Conservation (phyloP, 2,329 filamentous ascomycete genomes). For the Fusarium torreyae region DNA sequence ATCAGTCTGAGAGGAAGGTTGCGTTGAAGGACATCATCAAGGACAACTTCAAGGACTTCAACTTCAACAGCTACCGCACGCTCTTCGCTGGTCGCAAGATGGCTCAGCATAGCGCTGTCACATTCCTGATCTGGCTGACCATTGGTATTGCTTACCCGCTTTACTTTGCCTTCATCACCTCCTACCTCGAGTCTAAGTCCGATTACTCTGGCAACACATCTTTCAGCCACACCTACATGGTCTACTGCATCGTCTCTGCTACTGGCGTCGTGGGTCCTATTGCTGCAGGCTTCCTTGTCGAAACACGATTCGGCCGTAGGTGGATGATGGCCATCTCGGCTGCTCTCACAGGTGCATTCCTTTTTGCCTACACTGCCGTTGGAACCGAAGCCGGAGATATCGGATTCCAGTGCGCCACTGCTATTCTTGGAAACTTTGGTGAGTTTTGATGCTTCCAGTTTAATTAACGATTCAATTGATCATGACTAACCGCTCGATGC, state of each 20-base stretch:
- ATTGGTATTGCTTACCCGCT: slow-evolving; percentile 71
- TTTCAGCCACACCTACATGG: slow-evolving; percentile 27
- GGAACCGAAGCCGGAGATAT: slow-evolving; percentile 3
- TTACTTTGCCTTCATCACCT: slow-evolving; percentile 65
- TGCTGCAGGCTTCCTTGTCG: slow-evolving; percentile 39
- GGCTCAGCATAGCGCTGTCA: slow-evolving; percentile 67
- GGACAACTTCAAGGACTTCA: slow-evolving; percentile 62
- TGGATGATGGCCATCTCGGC: slow-evolving; percentile 1
- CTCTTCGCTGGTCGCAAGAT: slow-evolving; percentile 68
- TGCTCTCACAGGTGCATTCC: slow-evolving; percentile 35
- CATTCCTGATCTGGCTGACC: slow-evolving; percentile 70
- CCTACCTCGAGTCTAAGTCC: slow-evolving; percentile 49
- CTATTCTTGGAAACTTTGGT: slow-evolving; percentile 15
- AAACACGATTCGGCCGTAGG: slow-evolving; percentile 38
- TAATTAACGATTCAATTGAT: slow-evolving; percentile 12
- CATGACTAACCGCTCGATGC: neutral
- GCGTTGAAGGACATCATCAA: slow-evolving; percentile 15
- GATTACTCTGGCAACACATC: neutral
- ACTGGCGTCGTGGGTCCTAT: slow-evolving; percentile 43
- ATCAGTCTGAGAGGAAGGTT: slow-evolving; percentile 5
- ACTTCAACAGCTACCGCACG: slow-evolving; percentile 65
- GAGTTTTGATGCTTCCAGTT: slow-evolving; percentile 50
- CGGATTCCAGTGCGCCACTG: slow-evolving; percentile 13
- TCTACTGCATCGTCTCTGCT: slow-evolving; percentile 46
- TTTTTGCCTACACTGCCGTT: slow-evolving; percentile 38